A percentile compares a stretch with the other conserved stretches of the same genome.
phyloP scores from a whole-genome alignment of 2,329 filamentous ascomycete genomes.

The Celoporthe dispersa region DNA sequence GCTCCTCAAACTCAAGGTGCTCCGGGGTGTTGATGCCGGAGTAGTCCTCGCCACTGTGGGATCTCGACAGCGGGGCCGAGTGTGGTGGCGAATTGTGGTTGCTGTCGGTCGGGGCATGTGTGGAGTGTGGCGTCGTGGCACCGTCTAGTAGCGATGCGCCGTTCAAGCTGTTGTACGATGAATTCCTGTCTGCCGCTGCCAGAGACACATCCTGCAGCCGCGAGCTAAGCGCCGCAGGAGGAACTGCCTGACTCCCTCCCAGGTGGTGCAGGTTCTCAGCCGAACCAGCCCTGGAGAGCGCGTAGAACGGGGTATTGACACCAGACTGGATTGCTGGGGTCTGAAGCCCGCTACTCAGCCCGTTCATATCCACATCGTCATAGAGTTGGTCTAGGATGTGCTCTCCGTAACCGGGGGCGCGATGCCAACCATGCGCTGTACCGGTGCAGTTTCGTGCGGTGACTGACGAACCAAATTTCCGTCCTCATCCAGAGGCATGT shows the following conservation, averaged over 20 bases:
- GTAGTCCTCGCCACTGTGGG: slow-evolving; percentile 55
- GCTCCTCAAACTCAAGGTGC: slow-evolving; percentile 63
- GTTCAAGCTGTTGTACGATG: slow-evolving; percentile 46
- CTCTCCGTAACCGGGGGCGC: slow-evolving; percentile 90
- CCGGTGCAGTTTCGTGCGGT: slow-evolving; percentile 53
- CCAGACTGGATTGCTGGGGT: slow-evolving; percentile 73
- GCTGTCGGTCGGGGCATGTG: slow-evolving; percentile 40
- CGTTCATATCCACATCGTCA: slow-evolving; percentile 79
- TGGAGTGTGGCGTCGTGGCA: slow-evolving; percentile 46
- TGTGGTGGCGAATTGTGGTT: slow-evolving; percentile 46
- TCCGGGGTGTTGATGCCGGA: slow-evolving; percentile 61
- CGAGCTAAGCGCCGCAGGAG: slow-evolving; percentile 62
- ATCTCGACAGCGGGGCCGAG: slow-evolving; percentile 56
- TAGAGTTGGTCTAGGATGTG: slow-evolving; percentile 91
- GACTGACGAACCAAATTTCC: slow-evolving; percentile 74
- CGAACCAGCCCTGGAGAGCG: slow-evolving; percentile 74
- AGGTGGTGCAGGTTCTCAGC: slow-evolving; percentile 75
- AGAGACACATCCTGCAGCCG: slow-evolving; percentile 72
- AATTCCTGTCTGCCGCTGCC: slow-evolving; percentile 50
- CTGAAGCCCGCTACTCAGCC: slow-evolving; percentile 60
- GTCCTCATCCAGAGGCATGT: slow-evolving; percentile 84
- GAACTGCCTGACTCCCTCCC: slow-evolving; percentile 50
- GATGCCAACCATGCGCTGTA: slow-evolving; percentile 62
- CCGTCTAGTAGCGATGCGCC: slow-evolving; percentile 38
- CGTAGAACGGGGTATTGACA: slow-evolving; percentile 80